A percentile compares a stretch with the other conserved stretches of the same genome.
These are phyloP conservation scores for Colletotrichum horii DNA, from an alignment of 2,329 filamentous ascomycete genomes.

Conservation along the genomic window DNA sequence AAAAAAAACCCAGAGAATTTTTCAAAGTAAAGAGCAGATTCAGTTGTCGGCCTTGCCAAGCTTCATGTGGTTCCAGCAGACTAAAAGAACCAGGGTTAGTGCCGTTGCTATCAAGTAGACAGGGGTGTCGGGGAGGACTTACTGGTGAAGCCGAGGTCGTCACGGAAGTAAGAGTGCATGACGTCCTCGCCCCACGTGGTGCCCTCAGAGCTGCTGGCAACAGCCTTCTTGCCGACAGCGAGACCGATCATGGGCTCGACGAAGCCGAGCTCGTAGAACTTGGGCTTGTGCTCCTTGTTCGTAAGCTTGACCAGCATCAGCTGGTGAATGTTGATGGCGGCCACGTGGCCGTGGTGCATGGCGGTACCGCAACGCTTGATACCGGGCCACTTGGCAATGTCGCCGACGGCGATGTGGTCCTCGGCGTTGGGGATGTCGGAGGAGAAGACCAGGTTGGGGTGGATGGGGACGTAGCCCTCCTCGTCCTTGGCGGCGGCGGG, in stretches of 20 bases:
- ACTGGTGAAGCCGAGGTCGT: conserved; percentile 71
- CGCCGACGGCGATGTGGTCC: conserved; percentile 72
- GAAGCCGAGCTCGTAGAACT: conserved; percentile 54
- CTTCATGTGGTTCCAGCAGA: conserved; percentile 61
- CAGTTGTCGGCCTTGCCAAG: conserved; percentile 33
- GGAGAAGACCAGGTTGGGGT: conserved; percentile 60
- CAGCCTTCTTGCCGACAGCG: conserved; percentile 72
- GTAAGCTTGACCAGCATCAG: conserved; percentile 53
- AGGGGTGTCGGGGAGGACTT: conserved; percentile 37
- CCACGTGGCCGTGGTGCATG: conserved; percentile 74
- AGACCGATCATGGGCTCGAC: conserved; percentile 72
- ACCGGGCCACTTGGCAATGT: conserved; percentile 73
- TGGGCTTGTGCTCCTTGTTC: conserved; percentile 38
- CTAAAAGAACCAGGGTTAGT: conserved; percentile 36
- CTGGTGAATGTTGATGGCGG: conserved; percentile 72
- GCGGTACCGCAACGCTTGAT: conserved; percentile 82
- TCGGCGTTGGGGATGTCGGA: conserved; percentile 58
- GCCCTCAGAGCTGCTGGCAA: conserved; percentile 66
- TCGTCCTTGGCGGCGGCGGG: conserved; percentile 62
- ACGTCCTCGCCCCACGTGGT: conserved; percentile 67
- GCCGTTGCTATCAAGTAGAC: not conserved
- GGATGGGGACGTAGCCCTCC: conserved; percentile 70
- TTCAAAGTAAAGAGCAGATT: not conserved
- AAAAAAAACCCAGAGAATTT: not conserved
- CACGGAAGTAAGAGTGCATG: conserved; percentile 67